Evolutionary conservation across 306 rosid species (phyloP).

Genomic region (Quercus cerris): DNA sequence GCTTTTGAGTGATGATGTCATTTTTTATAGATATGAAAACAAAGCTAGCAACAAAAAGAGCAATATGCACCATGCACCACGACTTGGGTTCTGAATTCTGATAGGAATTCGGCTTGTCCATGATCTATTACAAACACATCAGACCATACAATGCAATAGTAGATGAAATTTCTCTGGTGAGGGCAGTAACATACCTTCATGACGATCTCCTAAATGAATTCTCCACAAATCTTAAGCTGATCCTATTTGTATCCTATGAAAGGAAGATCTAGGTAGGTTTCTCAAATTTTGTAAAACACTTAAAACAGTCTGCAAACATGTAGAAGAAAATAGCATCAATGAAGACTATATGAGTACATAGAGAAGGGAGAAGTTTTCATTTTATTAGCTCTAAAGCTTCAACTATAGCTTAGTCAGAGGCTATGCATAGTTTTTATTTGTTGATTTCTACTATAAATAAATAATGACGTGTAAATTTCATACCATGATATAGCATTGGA

Average conservation of each 20-base stretch:
- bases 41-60: conserved; percentile 9
- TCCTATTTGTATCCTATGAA: background rate
- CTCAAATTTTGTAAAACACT: conserved; percentile 3
- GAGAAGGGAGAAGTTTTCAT: background rate
- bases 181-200: conserved; percentile 21
- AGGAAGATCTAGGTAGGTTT: conserved; percentile 12
- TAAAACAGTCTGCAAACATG: background rate
- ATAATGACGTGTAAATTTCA: background rate
- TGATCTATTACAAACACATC: conserved; percentile 8
- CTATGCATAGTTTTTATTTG: background rate
- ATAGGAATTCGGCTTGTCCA: background rate
- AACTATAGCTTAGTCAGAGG: background rate
- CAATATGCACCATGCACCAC: background rate
- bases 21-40: background rate
- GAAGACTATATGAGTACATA: background rate
- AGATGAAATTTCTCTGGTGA: conserved; percentile 18
- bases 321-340: no score
- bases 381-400: background rate
- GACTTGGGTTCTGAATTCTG: no score
- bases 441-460: background rate
- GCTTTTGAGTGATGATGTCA: no score
- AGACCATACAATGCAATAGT: conserved; percentile 8
- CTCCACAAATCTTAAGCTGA: conserved; percentile 29
- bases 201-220: conserved; percentile 25
- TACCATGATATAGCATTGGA: background rate